Evolutionary conservation across 129 eudicot species (phyloP).

Genomic region (Escallonia herrerae): DNA sequence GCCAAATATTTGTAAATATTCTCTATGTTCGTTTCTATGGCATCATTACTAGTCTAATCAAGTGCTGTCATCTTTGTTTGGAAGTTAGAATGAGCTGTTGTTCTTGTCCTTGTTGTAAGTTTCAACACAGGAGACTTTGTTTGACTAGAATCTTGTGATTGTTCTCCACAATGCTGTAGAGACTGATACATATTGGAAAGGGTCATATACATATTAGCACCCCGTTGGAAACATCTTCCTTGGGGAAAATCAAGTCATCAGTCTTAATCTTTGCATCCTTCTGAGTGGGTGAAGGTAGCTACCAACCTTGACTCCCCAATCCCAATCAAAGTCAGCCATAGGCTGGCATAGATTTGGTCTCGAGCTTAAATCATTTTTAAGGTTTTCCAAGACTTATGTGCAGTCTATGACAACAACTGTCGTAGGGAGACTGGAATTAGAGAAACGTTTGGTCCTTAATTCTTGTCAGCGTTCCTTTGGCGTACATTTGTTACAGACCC

Average conservation of each 20-base stretch:
- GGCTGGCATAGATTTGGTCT: not conserved
- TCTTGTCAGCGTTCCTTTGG: no score
- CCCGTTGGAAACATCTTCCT: constrained; percentile 6
- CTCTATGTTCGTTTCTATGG: not conserved
- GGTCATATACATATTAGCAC: not conserved
- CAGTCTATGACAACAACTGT: no score
- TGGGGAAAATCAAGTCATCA: not conserved
- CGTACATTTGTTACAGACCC: no score
- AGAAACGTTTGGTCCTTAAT: no score
- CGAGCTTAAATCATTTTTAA: no score
- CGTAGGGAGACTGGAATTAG: no score
- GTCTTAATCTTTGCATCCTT: not conserved
- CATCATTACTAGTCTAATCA: not conserved
- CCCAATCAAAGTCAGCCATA: constrained; percentile 8
- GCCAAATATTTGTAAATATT: constrained; percentile 10
- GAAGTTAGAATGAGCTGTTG: no score
- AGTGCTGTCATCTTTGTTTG: no score
- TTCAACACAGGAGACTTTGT: not conserved
- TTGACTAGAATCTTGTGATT: constrained; percentile 1
- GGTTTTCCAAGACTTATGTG: no score
- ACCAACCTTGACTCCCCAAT: constrained; percentile 11
- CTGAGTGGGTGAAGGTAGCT: not conserved
- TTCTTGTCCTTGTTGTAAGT: not conserved
- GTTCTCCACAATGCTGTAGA: constrained; percentile 3
- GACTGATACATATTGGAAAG: not conserved